Conservation (phyloP, 305 asterid genomes). For the Caryopteris hybrid region DNA sequence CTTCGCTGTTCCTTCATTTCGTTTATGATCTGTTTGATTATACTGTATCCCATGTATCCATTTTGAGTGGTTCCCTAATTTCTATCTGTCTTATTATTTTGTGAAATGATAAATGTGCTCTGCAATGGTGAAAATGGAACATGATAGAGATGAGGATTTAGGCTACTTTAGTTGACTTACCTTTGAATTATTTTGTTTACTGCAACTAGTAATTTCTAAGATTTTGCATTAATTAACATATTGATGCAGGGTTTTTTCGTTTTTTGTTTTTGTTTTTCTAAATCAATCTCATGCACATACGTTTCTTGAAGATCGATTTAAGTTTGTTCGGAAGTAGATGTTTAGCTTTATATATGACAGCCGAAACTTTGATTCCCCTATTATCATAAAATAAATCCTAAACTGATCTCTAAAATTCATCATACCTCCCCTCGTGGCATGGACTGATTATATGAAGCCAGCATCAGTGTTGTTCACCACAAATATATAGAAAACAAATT, state of each 20-base stretch:
- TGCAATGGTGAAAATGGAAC: neutral
- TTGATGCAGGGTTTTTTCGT: constrained; percentile 6
- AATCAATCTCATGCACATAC: neutral
- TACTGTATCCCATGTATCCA: neutral
- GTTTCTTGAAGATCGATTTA: neutral
- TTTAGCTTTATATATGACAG: neutral
- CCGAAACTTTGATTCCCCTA: neutral
- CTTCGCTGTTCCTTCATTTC: neutral
- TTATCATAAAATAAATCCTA: neutral
- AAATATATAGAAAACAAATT: neutral
- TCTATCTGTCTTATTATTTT: neutral
- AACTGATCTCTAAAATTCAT: neutral
- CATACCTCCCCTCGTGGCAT: neutral
- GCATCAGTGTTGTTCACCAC: neutral
- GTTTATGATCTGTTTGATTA: neutral
- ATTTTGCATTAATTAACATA: neutral
- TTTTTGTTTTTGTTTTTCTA: too few species aligned
- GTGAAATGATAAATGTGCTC: neutral
- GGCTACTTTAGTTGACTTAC: neutral
- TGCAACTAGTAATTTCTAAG: neutral
- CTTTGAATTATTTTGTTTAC: neutral
- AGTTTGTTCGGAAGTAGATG: neutral
- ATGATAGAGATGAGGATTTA: neutral
- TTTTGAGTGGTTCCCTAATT: neutral
- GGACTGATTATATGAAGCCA: neutral